A percentile compares a stretch with the other conserved stretches of the same genome.
Evolutionary conservation across 345 rosid genomes (phyloP).

Genomic region (Ceriops zippeliana): DNA sequence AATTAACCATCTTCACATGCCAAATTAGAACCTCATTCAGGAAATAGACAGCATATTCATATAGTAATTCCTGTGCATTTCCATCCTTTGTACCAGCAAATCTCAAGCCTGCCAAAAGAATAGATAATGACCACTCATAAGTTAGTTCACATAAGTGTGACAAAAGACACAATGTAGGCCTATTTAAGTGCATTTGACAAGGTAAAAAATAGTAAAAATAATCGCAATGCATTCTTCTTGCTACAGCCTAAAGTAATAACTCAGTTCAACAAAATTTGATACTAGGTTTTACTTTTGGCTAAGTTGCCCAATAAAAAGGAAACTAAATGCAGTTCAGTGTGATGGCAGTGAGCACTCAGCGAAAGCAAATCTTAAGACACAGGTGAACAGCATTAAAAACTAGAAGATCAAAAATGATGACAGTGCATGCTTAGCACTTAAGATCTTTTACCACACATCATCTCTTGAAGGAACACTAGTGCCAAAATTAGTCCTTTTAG

Average conservation of each 20-base stretch:
- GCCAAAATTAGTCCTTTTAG: too few relatives aligned
- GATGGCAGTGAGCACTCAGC: not conserved
- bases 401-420: too few relatives aligned
- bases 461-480: too few relatives aligned
- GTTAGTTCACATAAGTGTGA: too few relatives aligned
- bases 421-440: too few relatives aligned
- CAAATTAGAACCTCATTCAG: conserved; percentile 72
- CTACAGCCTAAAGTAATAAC: not conserved
- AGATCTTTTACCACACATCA: too few relatives aligned
- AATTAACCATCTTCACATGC: conserved; percentile 16
- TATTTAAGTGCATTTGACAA: too few relatives aligned
- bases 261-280: not conserved
- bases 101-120: conserved; percentile 57
- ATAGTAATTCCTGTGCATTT: conserved; percentile 78
- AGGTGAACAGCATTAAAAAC: too few relatives aligned
- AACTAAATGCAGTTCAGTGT: not conserved
- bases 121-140: not conserved
- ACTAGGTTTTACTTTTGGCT: not conserved
- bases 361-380: not conserved
- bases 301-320: not conserved
- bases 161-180: too few relatives aligned
- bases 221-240: too few relatives aligned
- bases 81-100: conserved; percentile 92
- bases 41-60: conserved; percentile 71
- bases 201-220: too few relatives aligned